Base-by-base conservation (phyloP, 2,329 filamentous ascomycete genomes). In the Albifimbria verrucaria region DNA sequence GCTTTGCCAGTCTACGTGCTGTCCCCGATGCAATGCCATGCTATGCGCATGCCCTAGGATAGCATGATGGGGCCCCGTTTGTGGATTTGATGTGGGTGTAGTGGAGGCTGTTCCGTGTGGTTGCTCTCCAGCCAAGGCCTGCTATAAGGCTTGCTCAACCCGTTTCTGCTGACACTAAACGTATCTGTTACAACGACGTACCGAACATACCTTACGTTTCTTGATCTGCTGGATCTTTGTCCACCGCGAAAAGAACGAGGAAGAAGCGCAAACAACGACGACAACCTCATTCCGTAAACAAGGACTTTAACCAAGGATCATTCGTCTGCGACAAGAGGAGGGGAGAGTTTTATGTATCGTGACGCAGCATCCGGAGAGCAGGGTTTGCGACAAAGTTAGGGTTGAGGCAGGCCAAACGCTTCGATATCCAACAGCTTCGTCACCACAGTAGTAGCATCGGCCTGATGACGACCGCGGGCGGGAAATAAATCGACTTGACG, bases 401-500 rank as follows among this genome's bases (percentile, higher is more conserved):
- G 32, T 39, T 50, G 25, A 28, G 32, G 48, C 56, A 58, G 7
- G 53, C 59, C 4, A 51, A 45, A 45, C 20, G 42, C 20, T 20
- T 45, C 6, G 42, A 12, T 6, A 45, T 9, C 41, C 22, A 23
- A 48, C 48, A 54, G 56, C 51, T 49, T n/a, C n/a, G n/a, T n/a
- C n/a, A 36, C 22, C 56, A 50, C 41, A 54, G 49, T 57, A 42
- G 54, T 42, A 23, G 43, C 54, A 47, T 48, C 54, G 48, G 49
- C 49, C 18, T 18, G 10, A 39, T 39, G 32, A 17, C 32, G 32
- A 39, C 5, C 5, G 18, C 32, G 32, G 12, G 32, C 32, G 32
- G 15, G 32, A 39, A 39, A 12, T 39, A 39, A 39, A 39, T 11
- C 32, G 32, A 39, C 32, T 39, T 52, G 54, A 68, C 68, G 66